Conservation (phyloP, 768 basidiomycete species). For the Phaffia australis region DNA sequence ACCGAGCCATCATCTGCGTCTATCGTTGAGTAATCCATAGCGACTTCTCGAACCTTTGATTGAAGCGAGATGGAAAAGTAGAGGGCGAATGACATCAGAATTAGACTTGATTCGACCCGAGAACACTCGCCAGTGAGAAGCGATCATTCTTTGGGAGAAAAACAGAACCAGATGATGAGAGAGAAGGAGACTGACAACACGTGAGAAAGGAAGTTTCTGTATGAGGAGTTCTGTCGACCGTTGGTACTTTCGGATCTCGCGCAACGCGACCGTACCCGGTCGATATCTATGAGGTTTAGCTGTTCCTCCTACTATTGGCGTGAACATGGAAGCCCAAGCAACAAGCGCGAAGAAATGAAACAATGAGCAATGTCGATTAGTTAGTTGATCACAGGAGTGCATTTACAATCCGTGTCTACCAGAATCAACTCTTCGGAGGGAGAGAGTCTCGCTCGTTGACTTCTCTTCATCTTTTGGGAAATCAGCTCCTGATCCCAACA, state of each 20-base stretch:
- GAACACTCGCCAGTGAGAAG: not conserved
- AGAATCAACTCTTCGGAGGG: no score
- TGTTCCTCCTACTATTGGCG: not conserved
- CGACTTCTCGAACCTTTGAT: slow-evolving; percentile 82
- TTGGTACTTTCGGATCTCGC: slow-evolving; percentile 90
- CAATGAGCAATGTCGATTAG: no score
- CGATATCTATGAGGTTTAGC: slow-evolving; percentile 57
- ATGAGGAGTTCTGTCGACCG: slow-evolving; percentile 81
- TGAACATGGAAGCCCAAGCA: no score
- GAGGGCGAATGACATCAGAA: not conserved
- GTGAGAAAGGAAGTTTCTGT: slow-evolving; percentile 79
- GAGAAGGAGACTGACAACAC: slow-evolving; percentile 53
- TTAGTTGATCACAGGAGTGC: no score
- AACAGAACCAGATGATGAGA: not conserved
- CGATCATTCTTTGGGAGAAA: not conserved
- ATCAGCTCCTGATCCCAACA: no score
- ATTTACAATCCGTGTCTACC: no score
- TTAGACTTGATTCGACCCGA: not conserved
- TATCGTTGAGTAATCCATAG: slow-evolving; percentile 69
- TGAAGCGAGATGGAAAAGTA: not conserved
- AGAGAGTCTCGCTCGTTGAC: no score
- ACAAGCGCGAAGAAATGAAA: no score
- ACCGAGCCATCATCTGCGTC: slow-evolving; percentile 48
- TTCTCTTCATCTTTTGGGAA: no score
- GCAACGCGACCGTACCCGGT: slow-evolving; percentile 78